Conservation (phyloP, 768 basidiomycete species). For the Hirschioporus abietinus region DNA sequence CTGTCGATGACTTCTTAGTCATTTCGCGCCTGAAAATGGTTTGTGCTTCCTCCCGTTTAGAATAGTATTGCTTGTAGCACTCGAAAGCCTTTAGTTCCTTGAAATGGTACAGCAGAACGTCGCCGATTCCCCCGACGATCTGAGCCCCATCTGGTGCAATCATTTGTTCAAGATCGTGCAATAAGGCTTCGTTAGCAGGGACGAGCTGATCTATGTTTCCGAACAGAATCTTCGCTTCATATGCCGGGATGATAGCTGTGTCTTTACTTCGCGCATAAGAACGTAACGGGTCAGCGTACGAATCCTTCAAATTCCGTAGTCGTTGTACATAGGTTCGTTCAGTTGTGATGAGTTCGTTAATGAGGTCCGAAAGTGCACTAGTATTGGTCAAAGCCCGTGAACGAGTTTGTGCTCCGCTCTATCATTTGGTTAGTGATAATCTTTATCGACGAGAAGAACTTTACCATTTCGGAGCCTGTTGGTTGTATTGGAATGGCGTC, state of each 20-base stretch:
- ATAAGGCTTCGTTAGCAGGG: conserved; percentile 84
- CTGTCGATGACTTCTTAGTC: conserved; percentile 64
- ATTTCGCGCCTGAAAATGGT: conserved; percentile 80
- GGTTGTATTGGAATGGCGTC: conserved; percentile 24
- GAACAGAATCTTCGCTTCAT: conserved; percentile 91
- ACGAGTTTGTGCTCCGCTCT: conserved; percentile 30
- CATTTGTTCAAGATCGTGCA: conserved; percentile 80
- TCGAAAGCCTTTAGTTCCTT: conserved; percentile 82
- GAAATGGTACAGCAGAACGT: conserved; percentile 84
- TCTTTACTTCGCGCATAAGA: conserved; percentile 79
- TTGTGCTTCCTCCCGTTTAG: conserved; percentile 91
- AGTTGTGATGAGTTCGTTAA: conserved; percentile 84
- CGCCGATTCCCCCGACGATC: conserved; percentile 66
- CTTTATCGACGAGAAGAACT: conserved; percentile 1
- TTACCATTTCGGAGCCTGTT: conserved; percentile 10
- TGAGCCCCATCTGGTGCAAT: conserved; percentile 50
- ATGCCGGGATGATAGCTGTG: conserved; percentile 81
- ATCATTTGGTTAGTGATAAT: conserved; percentile 8
- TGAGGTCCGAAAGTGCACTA: conserved; percentile 62
- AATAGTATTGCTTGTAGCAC: conserved; percentile 86
- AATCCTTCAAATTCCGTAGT: conserved; percentile 73
- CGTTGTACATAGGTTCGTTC: conserved; percentile 87
- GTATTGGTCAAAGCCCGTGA: conserved; percentile 59
- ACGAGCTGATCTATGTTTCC: conserved; percentile 90
- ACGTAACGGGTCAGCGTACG: conserved; percentile 90